Evolutionary conservation across 106 monocot genomes (phyloP), one percentile per base, ranked within the genome.

Genomic region (Allium cepa): DNA sequence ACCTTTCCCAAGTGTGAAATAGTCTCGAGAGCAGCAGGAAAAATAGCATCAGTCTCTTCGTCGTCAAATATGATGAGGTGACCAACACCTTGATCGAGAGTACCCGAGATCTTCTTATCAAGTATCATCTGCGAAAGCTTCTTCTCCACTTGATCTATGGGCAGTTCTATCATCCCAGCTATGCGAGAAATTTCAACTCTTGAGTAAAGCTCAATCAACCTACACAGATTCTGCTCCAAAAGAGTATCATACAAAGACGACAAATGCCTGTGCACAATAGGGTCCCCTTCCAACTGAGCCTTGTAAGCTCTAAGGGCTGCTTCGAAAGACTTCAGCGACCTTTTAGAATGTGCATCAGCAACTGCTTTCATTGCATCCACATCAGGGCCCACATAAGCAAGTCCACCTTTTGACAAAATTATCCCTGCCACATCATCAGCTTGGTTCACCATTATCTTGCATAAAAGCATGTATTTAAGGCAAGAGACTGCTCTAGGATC

Each of bases 371-470:
- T 97, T 9, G 96, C 96, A 73, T 97, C 96, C 68, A 97, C 51
- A 68, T 97, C 92, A 10, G 88, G 84, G 15, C 96, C 96, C 1
- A 91, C 47, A 62, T 96, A 96, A 8, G 76, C 80, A 68, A 96
- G 63, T 5, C 96, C 96, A 9, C 91, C 96, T 80, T 92, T 96
- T 4, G 96, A 92, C 11, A 88, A 88, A n/a, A 96, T 96, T 70
- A 96, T 88, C 10, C 96, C 85, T 2, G 92, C 84, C 55, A 96
- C 96, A 77, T 88, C 96, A 77, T 92, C 92, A 8, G 96, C 83
- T 63, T 96, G 92, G 66, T 60, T 86, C 17, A 96, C 96, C 96
- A 96, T 96, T 49, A 96, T 96, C 84, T 97, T 97, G 83, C 96
- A 92, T 52, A 97, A 71, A 9, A 97, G 91, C 96, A 97, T 97